A percentile compares a stretch with the other conserved stretches of the same genome.
Conservation (phyloP, 257 asterid species). For the Phtheirospermum japonicum region DNA sequence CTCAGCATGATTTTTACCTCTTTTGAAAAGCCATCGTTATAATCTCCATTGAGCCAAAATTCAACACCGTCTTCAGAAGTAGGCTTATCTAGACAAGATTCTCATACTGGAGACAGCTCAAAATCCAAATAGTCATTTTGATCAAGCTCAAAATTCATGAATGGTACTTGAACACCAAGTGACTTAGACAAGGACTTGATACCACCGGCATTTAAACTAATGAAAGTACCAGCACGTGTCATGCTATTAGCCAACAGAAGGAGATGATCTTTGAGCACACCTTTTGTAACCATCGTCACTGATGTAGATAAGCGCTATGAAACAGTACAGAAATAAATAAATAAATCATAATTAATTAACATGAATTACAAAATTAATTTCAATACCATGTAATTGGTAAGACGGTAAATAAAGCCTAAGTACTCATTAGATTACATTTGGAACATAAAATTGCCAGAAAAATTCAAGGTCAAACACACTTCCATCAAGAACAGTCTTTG, state of each 20-base stretch:
- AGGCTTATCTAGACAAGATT: constrained; percentile 59
- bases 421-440: not conserved
- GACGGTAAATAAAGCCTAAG: too few species aligned
- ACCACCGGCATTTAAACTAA: constrained; percentile 92
- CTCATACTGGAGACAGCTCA: constrained; percentile 71
- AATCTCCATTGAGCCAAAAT: constrained; percentile 36
- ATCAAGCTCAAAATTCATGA: constrained; percentile 73
- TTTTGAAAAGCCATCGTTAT: constrained; percentile 31
- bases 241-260: constrained; percentile 87
- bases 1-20: constrained; percentile 31
- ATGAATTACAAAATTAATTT: constrained; percentile 9
- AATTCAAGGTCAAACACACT: not conserved
- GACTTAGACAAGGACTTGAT: constrained; percentile 77
- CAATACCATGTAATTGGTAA: too few species aligned
- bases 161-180: constrained; percentile 80
- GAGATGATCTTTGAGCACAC: too few species aligned
- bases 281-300: constrained; percentile 94
- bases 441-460: constrained; percentile 17
- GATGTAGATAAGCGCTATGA: constrained; percentile 85
- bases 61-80: constrained; percentile 68
- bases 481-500: constrained; percentile 8
- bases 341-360: not conserved
- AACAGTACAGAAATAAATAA: constrained; percentile 25
- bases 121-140: constrained; percentile 50
- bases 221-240: constrained; percentile 85